These are phyloP conservation scores for Rubus idaeus DNA, from an alignment of 306 rosid species.

Conservation along the genomic window DNA sequence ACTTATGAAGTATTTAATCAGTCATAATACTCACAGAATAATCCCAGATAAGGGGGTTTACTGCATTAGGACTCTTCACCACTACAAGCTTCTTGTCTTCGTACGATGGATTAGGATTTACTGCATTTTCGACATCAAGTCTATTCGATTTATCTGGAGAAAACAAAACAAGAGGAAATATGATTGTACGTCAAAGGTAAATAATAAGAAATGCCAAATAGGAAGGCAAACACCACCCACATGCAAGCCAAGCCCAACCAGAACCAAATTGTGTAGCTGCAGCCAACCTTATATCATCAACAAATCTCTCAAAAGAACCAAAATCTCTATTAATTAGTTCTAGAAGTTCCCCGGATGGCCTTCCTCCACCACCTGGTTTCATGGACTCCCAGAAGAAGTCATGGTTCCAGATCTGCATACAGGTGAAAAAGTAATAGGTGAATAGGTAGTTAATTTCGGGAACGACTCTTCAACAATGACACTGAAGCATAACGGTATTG, in stretches of 20 bases:
- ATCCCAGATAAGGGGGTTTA: conserved; percentile 84
- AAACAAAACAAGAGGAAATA: neutral
- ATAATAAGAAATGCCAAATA: neutral
- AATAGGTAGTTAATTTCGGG: neutral
- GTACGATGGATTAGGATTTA: conserved; percentile 58
- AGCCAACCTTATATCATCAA: conserved; percentile 59
- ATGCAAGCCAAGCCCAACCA: conserved; percentile 98
- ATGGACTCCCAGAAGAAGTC: conserved; percentile 66
- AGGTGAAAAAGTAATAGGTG: conserved; percentile 3
- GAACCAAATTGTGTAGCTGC: conserved; percentile 92
- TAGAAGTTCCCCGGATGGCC: conserved; percentile 80
- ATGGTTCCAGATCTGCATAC: conserved; percentile 63
- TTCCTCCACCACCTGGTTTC: conserved; percentile 87
- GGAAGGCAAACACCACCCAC: conserved; percentile 47
- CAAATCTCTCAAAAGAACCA: conserved; percentile 65
- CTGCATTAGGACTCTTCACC: conserved; percentile 83
- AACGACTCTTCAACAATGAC: neutral
- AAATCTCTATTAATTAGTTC: conserved; percentile 81
- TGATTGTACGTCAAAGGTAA: neutral
- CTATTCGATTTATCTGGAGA: conserved; percentile 59
- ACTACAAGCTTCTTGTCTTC: conserved; percentile 75
- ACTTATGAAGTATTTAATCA: neutral
- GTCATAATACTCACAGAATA: conserved; percentile 52
- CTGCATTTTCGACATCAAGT: conserved; percentile 70
- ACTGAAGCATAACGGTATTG: neutral